Conservation (phyloP, 2,329 filamentous ascomycete genomes). For the Sclerotinia sclerotiorum region DNA sequence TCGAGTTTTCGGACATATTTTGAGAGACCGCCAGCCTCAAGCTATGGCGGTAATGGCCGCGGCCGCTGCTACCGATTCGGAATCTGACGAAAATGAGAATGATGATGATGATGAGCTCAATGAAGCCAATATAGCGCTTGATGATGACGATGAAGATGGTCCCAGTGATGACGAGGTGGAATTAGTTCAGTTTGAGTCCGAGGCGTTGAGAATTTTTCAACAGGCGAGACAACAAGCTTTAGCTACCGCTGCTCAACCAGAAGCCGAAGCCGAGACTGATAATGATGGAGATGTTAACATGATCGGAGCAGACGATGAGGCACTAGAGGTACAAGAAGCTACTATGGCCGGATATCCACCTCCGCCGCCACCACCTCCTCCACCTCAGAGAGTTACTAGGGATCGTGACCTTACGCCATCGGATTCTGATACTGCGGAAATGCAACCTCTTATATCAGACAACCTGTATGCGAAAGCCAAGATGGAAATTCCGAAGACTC, state of each 20-base stretch:
- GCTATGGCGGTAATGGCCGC: conserved; percentile 28
- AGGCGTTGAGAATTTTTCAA: conserved; percentile 32
- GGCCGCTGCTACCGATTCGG: conserved; percentile 30
- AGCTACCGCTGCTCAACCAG: conserved; percentile 32
- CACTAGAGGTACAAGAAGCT: conserved; percentile 73
- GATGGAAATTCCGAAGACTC: conserved; percentile 79
- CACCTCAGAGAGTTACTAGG: conserved; percentile 47
- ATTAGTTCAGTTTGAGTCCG: not conserved
- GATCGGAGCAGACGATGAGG: conserved; percentile 51
- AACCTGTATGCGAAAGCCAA: conserved; percentile 63
- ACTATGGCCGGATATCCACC: conserved; percentile 74
- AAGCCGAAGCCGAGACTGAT: conserved; percentile 43
- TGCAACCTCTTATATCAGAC: conserved; percentile 58
- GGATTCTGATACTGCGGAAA: conserved; percentile 69
- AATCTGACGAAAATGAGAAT: conserved; percentile 29
- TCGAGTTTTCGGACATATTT: conserved; percentile 28
- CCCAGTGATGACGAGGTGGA: conserved; percentile 29
- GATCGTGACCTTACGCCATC: conserved; percentile 67
- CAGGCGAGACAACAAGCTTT: not conserved
- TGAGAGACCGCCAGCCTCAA: conserved; percentile 30
- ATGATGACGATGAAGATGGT: conserved; percentile 39
- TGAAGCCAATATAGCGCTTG: conserved; percentile 41
- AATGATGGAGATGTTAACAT: conserved; percentile 47
- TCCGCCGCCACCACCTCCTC: conserved; percentile 50
- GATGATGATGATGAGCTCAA: conserved; percentile 53